These are phyloP conservation scores for Boletales sp. DNA, from an alignment of 768 basidiomycete species.

Conservation along the genomic window DNA sequence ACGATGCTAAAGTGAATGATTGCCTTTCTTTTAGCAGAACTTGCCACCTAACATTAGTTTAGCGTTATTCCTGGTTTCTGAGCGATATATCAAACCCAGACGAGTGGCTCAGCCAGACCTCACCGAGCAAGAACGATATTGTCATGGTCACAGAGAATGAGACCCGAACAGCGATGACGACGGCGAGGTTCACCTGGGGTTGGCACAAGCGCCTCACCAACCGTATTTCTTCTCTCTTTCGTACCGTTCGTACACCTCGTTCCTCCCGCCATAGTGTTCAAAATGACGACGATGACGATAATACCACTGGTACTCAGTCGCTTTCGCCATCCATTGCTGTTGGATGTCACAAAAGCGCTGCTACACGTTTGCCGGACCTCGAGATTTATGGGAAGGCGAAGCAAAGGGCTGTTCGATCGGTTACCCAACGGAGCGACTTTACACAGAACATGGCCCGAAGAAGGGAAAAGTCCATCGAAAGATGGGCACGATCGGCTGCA, in stretches of 20 bases:
- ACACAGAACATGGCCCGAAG: conserved; percentile 18
- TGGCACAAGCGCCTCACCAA: conserved; percentile 43
- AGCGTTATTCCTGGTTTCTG: conserved; percentile 66
- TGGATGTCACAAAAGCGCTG: conserved; percentile 25
- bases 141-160: conserved; percentile 74
- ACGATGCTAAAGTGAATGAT: conserved; percentile 71
- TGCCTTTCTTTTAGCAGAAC: not conserved
- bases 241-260: conserved; percentile 35
- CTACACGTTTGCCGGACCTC: conserved; percentile 9
- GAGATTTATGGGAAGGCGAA: conserved; percentile 27
- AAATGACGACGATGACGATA: conserved; percentile 15
- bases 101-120: conserved; percentile 67
- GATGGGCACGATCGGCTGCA: conserved; percentile 30
- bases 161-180: conserved; percentile 68
- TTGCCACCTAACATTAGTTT: conserved; percentile 5
- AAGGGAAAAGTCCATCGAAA: conserved; percentile 31
- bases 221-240: conserved; percentile 50
- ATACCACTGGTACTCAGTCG: conserved; percentile 30
- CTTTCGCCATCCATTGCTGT: conserved; percentile 23
- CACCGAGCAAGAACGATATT: conserved; percentile 44
- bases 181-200: conserved; percentile 60
- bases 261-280: conserved; percentile 8
- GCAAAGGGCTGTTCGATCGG: conserved; percentile 19
- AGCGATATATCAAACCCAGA: conserved; percentile 62
- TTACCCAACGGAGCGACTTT: conserved; percentile 18